Conservation (phyloP, 148 eudicot species). For the Rhododendron ferrugineum region DNA sequence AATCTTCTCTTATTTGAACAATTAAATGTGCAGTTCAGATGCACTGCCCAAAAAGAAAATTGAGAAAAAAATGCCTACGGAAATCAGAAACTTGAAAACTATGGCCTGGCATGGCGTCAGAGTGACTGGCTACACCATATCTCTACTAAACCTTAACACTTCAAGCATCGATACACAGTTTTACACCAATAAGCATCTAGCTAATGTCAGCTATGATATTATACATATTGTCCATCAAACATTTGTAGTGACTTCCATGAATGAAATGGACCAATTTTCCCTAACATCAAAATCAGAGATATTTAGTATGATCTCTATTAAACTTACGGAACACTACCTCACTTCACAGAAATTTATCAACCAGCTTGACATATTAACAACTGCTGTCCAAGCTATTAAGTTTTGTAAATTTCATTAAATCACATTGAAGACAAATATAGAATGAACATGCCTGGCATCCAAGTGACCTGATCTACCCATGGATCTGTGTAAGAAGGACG, state of each 20-base stretch:
- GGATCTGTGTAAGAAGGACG: slow-evolving; percentile 71
- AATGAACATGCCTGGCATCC: slow-evolving; percentile 66
- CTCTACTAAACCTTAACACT: not conserved
- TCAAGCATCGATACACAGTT: not conserved
- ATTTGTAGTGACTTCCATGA: not conserved
- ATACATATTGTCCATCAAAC: not conserved
- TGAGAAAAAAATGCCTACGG: not conserved
- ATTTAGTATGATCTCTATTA: not conserved
- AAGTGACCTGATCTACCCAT: slow-evolving; percentile 93
- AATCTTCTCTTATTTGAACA: not conserved
- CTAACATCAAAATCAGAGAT: not conserved
- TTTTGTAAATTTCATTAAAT: not conserved
- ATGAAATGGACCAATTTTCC: not conserved
- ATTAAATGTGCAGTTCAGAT: not conserved
- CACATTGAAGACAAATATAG: not conserved
- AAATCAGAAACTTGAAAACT: not conserved
- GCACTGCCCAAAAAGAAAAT: not conserved
- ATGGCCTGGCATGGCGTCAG: not conserved
- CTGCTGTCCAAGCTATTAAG: not conserved
- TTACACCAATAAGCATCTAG: not conserved
- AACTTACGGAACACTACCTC: not conserved
- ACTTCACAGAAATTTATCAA: not conserved
- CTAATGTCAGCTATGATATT: not conserved
- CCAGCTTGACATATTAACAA: slow-evolving; percentile 4
- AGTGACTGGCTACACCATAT: not conserved